These are phyloP conservation scores for Boletus patriciae DNA, from an alignment of 768 basidiomycete genomes.

Conservation along the genomic window DNA sequence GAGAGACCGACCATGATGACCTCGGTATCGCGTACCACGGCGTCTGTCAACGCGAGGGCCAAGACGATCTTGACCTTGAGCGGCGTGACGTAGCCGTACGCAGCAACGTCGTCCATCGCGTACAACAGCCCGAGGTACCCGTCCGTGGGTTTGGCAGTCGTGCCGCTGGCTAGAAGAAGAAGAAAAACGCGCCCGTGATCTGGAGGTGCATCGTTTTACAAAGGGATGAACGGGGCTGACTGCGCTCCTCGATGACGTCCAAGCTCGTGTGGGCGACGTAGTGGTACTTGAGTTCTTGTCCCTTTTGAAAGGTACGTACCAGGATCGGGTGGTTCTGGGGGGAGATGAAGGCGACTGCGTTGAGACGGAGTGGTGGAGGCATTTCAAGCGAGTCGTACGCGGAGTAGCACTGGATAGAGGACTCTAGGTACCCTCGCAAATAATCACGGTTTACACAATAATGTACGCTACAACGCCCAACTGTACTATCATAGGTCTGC, in stretches of 20 bases:
- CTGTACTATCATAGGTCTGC: not conserved
- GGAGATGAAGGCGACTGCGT: slow-evolving; percentile 85
- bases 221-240: slow-evolving; percentile 43
- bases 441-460: not conserved
- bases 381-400: slow-evolving; percentile 34
- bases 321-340: slow-evolving; percentile 78
- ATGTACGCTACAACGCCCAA: not conserved
- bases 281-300: slow-evolving; percentile 77
- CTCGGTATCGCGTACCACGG: slow-evolving; percentile 78
- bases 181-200: not conserved
- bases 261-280: slow-evolving; percentile 89
- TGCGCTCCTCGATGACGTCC: slow-evolving; percentile 90
- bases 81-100: slow-evolving; percentile 90
- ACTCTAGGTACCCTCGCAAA: not conserved
- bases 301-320: slow-evolving; percentile 66
- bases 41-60: slow-evolving; percentile 75
- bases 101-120: slow-evolving; percentile 90
- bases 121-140: slow-evolving; percentile 86
- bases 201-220: not conserved
- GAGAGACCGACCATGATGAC: slow-evolving; percentile 59
- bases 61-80: slow-evolving; percentile 85
- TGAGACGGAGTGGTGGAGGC: slow-evolving; percentile 68
- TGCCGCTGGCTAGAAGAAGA: slow-evolving; percentile 32
- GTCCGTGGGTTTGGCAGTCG: slow-evolving; percentile 61
- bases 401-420: no score